phyloP scores from a whole-genome alignment of 176 grass and related monocot genomes.

The Zea mays region DNA sequence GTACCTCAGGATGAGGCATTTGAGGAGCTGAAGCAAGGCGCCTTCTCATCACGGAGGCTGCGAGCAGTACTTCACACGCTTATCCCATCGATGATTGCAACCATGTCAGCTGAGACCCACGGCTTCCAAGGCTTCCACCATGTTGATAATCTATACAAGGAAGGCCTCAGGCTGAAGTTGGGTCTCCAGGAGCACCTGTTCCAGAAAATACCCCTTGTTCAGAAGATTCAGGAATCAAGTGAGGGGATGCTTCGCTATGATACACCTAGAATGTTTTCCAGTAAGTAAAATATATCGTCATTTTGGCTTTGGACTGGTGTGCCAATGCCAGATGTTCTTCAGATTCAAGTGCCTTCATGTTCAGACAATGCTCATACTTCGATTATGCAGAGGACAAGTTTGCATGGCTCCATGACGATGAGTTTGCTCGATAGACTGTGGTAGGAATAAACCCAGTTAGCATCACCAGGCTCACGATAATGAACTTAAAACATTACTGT shows the following conservation, averaged over 20 bases:
- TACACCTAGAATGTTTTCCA: slow-evolving; percentile 88
- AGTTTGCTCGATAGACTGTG: slow-evolving; percentile 80
- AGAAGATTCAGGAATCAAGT: slow-evolving; percentile 96
- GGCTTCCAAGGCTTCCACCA: slow-evolving; percentile 96
- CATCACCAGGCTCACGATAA: slow-evolving; percentile 78
- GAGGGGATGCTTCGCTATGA: slow-evolving; percentile 96
- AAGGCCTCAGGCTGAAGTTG: slow-evolving; percentile 89
- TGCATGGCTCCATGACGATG: slow-evolving; percentile 98
- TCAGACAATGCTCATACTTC: not conserved
- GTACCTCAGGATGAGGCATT: slow-evolving; percentile 91
- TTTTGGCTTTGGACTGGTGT: slow-evolving; percentile 5
- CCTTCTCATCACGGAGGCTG: slow-evolving; percentile 85
- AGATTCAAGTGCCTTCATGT: not conserved
- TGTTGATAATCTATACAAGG: slow-evolving; percentile 98
- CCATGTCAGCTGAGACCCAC: slow-evolving; percentile 82
- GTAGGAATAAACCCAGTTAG: slow-evolving; percentile 94
- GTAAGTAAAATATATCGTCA: slow-evolving; percentile 48
- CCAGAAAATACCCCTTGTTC: slow-evolving; percentile 87
- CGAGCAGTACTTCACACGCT: slow-evolving; percentile 86
- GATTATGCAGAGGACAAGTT: slow-evolving; percentile 84
- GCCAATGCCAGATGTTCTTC: slow-evolving; percentile 11
- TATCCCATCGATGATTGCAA: slow-evolving; percentile 87
- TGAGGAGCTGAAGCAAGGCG: slow-evolving; percentile 89
- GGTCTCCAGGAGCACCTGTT: slow-evolving; percentile 95
- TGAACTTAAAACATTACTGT: not conserved